Conservation (phyloP, 345 rosid genomes). For the Salix udensis region DNA sequence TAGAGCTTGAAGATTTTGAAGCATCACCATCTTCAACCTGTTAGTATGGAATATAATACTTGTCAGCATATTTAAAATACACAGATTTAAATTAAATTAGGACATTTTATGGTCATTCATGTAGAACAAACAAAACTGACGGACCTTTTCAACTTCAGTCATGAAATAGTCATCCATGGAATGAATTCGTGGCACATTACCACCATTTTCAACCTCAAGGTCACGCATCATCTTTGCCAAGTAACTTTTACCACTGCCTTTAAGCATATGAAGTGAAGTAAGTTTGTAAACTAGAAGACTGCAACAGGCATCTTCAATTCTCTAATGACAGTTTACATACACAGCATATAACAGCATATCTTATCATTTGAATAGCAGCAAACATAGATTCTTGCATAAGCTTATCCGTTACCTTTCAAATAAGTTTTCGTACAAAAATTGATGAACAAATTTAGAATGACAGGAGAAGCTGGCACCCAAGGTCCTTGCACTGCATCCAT, state of each 20-base stretch:
- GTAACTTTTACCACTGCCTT: conserved; percentile 98
- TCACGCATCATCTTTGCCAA: conserved; percentile 86
- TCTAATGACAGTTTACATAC: neutral
- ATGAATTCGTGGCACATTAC: conserved; percentile 87
- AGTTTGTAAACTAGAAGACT: neutral
- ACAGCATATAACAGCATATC: neutral
- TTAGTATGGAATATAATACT: conserved; percentile 1
- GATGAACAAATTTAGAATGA: neutral
- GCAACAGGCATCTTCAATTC: neutral
- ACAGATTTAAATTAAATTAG: neutral
- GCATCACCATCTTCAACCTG: conserved; percentile 73
- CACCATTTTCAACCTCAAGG: conserved; percentile 82
- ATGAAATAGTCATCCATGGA: conserved; percentile 97
- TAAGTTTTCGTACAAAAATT: neutral
- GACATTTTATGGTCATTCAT: neutral
- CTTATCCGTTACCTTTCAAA: neutral
- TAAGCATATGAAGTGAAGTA: conserved; percentile 5
- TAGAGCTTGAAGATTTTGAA: conserved; percentile 47
- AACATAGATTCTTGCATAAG: neutral
- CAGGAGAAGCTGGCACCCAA: no score
- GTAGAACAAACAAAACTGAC: conserved; percentile 1
- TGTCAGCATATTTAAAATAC: neutral
- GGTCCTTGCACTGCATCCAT: neutral
- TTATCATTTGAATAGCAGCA: neutral
- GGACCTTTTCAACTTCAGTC: conserved; percentile 96